Percentiles rank a stretch among this genome's conserved stretches.
These are phyloP conservation scores for Metarhizium robertsii DNA, from an alignment of 2,329 filamentous ascomycete genomes.

Conservation along the genomic window DNA sequence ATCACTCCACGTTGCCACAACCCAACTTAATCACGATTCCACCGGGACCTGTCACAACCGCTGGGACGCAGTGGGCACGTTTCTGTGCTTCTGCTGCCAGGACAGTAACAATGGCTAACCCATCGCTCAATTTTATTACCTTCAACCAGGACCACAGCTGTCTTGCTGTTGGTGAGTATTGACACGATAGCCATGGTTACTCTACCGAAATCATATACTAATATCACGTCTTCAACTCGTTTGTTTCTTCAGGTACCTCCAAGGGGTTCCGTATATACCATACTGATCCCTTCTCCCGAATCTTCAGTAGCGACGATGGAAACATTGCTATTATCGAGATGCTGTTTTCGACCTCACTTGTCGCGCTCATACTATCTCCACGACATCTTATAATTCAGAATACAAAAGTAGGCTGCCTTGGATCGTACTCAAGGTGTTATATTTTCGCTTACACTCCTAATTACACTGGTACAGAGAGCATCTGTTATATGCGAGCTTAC, in stretches of 20 bases:
- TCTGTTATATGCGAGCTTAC: conserved; percentile 97
- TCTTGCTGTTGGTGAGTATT: conserved; percentile 73
- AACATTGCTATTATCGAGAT: conserved; percentile 97
- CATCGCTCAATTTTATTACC: conserved; percentile 91
- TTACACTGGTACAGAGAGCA: conserved; percentile 34
- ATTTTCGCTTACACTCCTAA: background rate
- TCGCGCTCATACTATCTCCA: conserved; percentile 86
- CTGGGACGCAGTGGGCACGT: background rate
- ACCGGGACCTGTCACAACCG: background rate
- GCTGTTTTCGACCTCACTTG: conserved; percentile 95
- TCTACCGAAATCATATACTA: background rate
- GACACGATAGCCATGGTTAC: conserved; percentile 3
- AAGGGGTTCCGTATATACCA: conserved; percentile 95
- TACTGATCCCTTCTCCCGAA: conserved; percentile 91
- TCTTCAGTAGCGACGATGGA: conserved; percentile 87
- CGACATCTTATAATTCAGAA: conserved; percentile 93
- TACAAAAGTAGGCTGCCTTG: conserved; percentile 59
- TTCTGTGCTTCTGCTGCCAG: background rate
- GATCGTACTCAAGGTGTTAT: background rate
- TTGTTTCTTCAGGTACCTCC: conserved; percentile 59
- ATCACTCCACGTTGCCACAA: background rate
- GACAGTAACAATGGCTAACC: conserved; percentile 47
- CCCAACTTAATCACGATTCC: background rate
- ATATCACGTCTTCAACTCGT: background rate
- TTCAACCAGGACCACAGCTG: conserved; percentile 99